Base-by-base conservation (phyloP, 345 rosid species). In the Ceriops zippeliana region DNA sequence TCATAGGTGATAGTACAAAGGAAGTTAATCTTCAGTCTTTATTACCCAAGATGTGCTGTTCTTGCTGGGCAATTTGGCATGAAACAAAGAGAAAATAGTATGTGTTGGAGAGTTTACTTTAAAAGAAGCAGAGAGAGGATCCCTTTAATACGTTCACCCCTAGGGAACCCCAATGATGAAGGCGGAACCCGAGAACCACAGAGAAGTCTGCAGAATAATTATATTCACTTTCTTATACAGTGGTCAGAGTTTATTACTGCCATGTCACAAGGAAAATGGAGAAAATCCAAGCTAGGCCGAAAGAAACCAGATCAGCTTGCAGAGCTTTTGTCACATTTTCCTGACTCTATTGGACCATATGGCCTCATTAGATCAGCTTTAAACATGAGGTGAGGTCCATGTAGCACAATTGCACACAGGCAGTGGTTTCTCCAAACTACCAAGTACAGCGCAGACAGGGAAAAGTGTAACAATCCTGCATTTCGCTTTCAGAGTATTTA, bases 401-500 rank as follows among this genome's bases (percentile, higher is more conserved):
- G 67, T 21, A 32, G 34, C 70, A 58, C 42, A 4, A 15, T 26
- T 32, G 49, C 24, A 21, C 27, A 52, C 52, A 58, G 52, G 22
- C 16, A 27, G 11, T 24, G 46, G 62, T 17, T 42, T 21, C 3
- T 7, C 20, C 42, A n/a, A 1, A 2, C 62, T 19, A 5, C 10
- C 35, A 51, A 65, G 58, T 20, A 51, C 68, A 52, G 38, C 46
- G 24, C 24, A 22, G 65, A 32, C 37, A 42, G 4, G 49, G 1
- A 17, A 65, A 5, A 4, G 42, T 67, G 58, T 34, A 46, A 13
- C 20, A 17, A 26, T 52, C 70, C 56, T 65, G 62, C 67, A 56
- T 27, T 32, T 53, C 68, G 26, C 68, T 64, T 65, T 65, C 71
- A 64, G 2, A 26, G 63, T 20, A 58, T 73, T 70, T 56, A 70